A percentile compares a stretch with the other conserved stretches of the same genome.
Conservation (phyloP, 1,139 yeast genomes). For the Sugiyamaella paludigena region DNA sequence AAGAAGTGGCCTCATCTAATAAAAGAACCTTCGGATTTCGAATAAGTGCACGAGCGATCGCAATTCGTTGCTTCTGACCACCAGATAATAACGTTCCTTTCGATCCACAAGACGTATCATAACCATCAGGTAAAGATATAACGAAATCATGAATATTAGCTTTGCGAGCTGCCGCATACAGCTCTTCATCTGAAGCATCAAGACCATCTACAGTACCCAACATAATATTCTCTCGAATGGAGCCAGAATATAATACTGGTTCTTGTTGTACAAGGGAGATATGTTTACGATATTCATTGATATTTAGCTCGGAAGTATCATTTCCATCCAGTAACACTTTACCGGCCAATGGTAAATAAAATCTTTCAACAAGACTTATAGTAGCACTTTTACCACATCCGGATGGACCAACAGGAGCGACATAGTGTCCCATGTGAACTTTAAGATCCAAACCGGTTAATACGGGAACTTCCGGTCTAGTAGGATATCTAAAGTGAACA, state of each 20-base stretch:
- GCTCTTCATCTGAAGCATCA: slow-evolving; percentile 57
- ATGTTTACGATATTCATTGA: slow-evolving; percentile 65
- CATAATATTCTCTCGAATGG: slow-evolving; percentile 74
- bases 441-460: slow-evolving; percentile 63
- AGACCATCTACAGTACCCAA: slow-evolving; percentile 61
- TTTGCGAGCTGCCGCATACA: slow-evolving; percentile 63
- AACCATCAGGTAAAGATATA: slow-evolving; percentile 71
- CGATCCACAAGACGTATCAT: slow-evolving; percentile 80
- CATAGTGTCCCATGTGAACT: slow-evolving; percentile 76
- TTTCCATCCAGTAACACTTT: slow-evolving; percentile 64
- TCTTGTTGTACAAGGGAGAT: slow-evolving; percentile 85
- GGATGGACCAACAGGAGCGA: slow-evolving; percentile 92
- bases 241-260: slow-evolving; percentile 82
- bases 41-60: slow-evolving; percentile 71
- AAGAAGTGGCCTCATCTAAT: slow-evolving; percentile 81
- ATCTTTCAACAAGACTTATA: slow-evolving; percentile 71
- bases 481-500: slow-evolving; percentile 80
- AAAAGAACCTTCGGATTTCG: slow-evolving; percentile 65
- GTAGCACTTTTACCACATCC: slow-evolving; percentile 95
- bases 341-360: slow-evolving; percentile 74
- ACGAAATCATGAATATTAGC: slow-evolving; percentile 83
- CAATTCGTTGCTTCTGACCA: slow-evolving; percentile 76
- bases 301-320: slow-evolving; percentile 65
- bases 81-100: slow-evolving; percentile 78
- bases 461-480: slow-evolving; percentile 71